These are phyloP conservation scores for Penicillium goetzii DNA, from an alignment of 495 filamentous ascomycete species.

Conservation along the genomic window DNA sequence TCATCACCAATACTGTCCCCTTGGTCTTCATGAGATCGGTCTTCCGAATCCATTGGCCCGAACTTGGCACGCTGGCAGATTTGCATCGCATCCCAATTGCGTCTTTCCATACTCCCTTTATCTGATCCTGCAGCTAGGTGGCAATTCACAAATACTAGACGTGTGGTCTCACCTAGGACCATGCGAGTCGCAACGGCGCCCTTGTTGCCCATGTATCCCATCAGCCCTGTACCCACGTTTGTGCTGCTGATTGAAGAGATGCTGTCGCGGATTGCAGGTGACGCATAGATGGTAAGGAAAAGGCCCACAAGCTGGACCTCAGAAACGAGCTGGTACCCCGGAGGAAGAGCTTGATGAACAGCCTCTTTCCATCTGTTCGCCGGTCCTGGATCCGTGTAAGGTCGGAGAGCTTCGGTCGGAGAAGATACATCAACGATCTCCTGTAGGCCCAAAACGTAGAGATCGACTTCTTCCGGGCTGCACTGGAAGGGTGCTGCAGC, in stretches of 20 bases:
- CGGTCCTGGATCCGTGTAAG: slow-evolving; percentile 71
- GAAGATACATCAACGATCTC: slow-evolving; percentile 88
- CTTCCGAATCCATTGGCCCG: slow-evolving; percentile 63
- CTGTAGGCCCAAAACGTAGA: slow-evolving; percentile 90
- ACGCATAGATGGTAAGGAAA: slow-evolving; percentile 81
- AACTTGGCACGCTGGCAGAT: slow-evolving; percentile 75
- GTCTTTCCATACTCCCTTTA: slow-evolving; percentile 71
- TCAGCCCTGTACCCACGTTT: slow-evolving; percentile 81
- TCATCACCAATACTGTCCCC: slow-evolving; percentile 81
- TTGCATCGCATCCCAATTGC: slow-evolving; percentile 89
- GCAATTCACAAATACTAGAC: slow-evolving; percentile 84
- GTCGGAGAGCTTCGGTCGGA: slow-evolving; percentile 62
- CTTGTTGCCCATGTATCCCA: slow-evolving; percentile 96
- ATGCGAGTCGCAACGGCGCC: slow-evolving; percentile 83
- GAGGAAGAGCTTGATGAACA: slow-evolving; percentile 69
- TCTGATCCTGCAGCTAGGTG: slow-evolving; percentile 89
- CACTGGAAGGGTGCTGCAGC: slow-evolving; percentile 19
- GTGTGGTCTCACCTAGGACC: slow-evolving; percentile 86
- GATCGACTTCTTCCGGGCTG: slow-evolving; percentile 65
- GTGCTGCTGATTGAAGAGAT: slow-evolving; percentile 77
- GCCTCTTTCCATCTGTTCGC: slow-evolving; percentile 79
- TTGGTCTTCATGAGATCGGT: slow-evolving; percentile 49
- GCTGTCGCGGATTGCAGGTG: slow-evolving; percentile 69
- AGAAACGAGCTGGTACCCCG: slow-evolving; percentile 74
- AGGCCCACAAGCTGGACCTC: slow-evolving; percentile 86